Conservation (phyloP, 2,329 filamentous ascomycete species). For the Neofusicoccum laricinum region DNA sequence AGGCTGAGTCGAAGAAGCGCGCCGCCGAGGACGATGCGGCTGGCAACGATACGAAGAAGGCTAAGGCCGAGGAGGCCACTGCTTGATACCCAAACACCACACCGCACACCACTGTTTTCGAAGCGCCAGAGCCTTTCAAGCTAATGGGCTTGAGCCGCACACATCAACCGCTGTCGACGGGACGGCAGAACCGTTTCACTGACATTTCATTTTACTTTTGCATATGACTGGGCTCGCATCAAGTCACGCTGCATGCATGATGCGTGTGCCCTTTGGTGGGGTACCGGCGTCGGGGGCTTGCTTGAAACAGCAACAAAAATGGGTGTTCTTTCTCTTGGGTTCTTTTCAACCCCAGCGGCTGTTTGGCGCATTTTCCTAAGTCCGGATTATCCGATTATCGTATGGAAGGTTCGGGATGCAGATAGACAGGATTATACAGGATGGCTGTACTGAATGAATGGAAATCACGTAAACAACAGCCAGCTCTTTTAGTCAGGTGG, state of each 20-base stretch:
- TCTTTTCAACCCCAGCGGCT: neutral
- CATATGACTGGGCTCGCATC: slow-evolving; percentile 11
- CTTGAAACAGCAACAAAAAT: slow-evolving; percentile 9
- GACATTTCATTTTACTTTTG: neutral
- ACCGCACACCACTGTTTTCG: neutral
- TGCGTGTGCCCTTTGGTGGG: slow-evolving; percentile 2
- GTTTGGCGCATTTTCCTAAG: neutral
- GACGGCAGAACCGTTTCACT: neutral
- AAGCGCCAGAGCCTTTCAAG: neutral
- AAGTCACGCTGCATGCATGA: slow-evolving; percentile 11
- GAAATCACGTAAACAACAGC: neutral
- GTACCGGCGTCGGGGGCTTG: slow-evolving; percentile 1
- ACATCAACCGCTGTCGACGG: too few species aligned
- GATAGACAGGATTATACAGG: neutral
- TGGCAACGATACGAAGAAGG: slow-evolving; percentile 46
- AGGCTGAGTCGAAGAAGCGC: slow-evolving; percentile 44
- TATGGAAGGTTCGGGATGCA: neutral
- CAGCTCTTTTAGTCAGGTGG: too few species aligned
- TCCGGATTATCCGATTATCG: neutral
- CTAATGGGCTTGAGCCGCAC: neutral
- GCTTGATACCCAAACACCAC: slow-evolving; percentile 4
- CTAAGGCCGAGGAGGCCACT: slow-evolving; percentile 30
- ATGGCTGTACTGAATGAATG: neutral
- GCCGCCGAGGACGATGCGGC: slow-evolving; percentile 40
- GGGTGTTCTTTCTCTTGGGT: neutral